Percentiles rank a stretch among this genome's conserved stretches.
Conservation (phyloP, 1,284 basidiomycete genomes). For the Boletus smithii region DNA sequence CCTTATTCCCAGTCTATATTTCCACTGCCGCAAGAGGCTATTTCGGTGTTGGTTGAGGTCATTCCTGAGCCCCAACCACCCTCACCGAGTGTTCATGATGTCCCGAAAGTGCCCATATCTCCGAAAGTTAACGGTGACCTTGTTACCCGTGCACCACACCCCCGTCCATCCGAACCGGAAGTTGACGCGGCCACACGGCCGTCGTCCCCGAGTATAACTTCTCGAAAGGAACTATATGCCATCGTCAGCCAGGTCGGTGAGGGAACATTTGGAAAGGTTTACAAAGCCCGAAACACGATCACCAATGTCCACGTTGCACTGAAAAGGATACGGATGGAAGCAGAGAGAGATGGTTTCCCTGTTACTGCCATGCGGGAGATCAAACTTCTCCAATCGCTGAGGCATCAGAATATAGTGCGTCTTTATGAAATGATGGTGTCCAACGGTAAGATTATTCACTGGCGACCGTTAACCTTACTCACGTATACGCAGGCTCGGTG, state of each 20-base stretch:
- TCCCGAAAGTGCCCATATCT: slow-evolving; percentile 18
- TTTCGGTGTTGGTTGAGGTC: slow-evolving; percentile 7
- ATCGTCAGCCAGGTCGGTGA: slow-evolving; percentile 95
- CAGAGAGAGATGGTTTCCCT: slow-evolving; percentile 96
- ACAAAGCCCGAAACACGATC: slow-evolving; percentile 87
- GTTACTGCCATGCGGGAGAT: slow-evolving; percentile 99
- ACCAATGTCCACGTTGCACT: slow-evolving; percentile 82
- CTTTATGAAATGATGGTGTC: slow-evolving; percentile 99
- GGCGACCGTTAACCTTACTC: slow-evolving; percentile 5
- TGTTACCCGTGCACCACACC: slow-evolving; percentile 16
- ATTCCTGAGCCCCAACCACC: slow-evolving; percentile 15
- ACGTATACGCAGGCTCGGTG: slow-evolving; percentile 67
- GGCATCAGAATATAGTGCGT: slow-evolving; percentile 86
- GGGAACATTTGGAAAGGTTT: slow-evolving; percentile 99
- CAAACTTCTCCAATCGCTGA: slow-evolving; percentile 89
- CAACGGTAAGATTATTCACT: slow-evolving; percentile 60
- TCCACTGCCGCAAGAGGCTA: slow-evolving; percentile 11
- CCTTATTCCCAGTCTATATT: background rate
- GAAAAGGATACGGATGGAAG: slow-evolving; percentile 98
- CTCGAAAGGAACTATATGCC: slow-evolving; percentile 70
- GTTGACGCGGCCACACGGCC: slow-evolving; percentile 31
- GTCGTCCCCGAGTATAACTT: slow-evolving; percentile 31
- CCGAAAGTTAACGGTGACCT: slow-evolving; percentile 29
- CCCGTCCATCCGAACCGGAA: slow-evolving; percentile 26
- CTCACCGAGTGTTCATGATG: slow-evolving; percentile 22